Evolutionary conservation across 1,284 basidiomycete genomes (phyloP), one percentile per base, ranked within the genome.

Genomic region (Anthracocystis walkeri): DNA sequence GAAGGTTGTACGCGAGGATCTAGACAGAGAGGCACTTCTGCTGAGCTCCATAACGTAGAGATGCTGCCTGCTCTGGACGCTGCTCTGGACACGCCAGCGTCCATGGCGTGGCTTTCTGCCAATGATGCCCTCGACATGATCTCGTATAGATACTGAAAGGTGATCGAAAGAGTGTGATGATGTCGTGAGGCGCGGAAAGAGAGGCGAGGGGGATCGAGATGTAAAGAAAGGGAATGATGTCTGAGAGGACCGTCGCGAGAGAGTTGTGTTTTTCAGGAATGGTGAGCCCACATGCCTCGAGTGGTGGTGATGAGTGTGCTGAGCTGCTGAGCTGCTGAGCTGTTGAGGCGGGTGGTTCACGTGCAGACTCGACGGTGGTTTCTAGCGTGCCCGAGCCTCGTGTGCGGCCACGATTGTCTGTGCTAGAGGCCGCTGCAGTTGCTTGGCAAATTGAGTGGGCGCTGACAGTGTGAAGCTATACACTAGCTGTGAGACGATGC

Each of bases 41-140:
- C 80, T 7, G 80, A 82, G 66, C 74, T 79, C 80, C 80, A 80
- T 2, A 80, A 21, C 6, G 77, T 79, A 0, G 76, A 74, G 42
- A 82, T 75, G 60, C 77, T 78, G 31, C 65, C 76, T 12, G 73
- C 59, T 42, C 73, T 61, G 8, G 73, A 75, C 18, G 59, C 59
- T 2, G 62, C 46, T 4, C 73, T 44, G 12, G 66, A 63, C 60
- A 75, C 53, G 56, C 45, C 57, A 33, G 62, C 54, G 31, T 73
- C 60, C 40, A 49, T 52, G 1, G 62, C 59, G 7, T 72, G 69
- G 41, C 54, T 54, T 44, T 65, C 68, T 21, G 59, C 54, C 11
- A 51, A 29, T 4, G 58, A 65, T 10, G 56, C 33, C 7, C 50
- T 49, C 20, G 63, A 63, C 64, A 62, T 72, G 20, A 11, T 50